Evolutionary conservation across 1,139 yeast genomes (phyloP).

Genomic region (Candida mesenterica): DNA sequence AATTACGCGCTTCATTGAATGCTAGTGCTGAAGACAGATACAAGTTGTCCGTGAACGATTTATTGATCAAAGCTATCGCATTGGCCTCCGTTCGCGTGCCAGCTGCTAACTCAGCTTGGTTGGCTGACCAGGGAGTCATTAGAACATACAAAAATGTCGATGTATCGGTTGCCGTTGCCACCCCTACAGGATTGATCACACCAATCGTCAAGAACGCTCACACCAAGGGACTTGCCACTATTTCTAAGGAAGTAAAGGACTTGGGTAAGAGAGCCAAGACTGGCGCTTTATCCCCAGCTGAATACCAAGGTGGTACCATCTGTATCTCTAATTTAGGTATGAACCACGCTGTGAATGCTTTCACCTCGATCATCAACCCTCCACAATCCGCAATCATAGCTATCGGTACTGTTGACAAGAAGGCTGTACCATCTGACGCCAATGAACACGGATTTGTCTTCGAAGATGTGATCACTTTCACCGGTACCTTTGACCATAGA

Average conservation of each 20-base stretch:
- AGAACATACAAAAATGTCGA: conserved; percentile 92
- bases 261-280: conserved; percentile 95
- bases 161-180: conserved; percentile 97
- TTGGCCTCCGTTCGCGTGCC: conserved; percentile 90
- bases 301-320: conserved; percentile 98
- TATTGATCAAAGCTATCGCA: conserved; percentile 91
- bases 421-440: conserved; percentile 89
- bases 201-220: conserved; percentile 92
- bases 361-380: conserved; percentile 96
- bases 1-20: conserved; percentile 88
- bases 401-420: conserved; percentile 88
- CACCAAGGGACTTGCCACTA: conserved; percentile 76
- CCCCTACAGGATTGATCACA: conserved; percentile 95
- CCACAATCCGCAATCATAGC: conserved; percentile 96
- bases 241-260: conserved; percentile 84
- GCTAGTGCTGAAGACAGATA: conserved; percentile 82
- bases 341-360: conserved; percentile 89
- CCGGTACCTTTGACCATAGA: conserved; percentile 98
- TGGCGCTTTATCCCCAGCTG: conserved; percentile 90
- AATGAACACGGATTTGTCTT: conserved; percentile 90
- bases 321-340: conserved; percentile 98
- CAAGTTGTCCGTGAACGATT: conserved; percentile 91
- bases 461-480: conserved; percentile 85
- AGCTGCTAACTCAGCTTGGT: conserved; percentile 91
- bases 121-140: conserved; percentile 83